Conservation (phyloP, 2,329 filamentous ascomycete species). For the Xylaria sp. region DNA sequence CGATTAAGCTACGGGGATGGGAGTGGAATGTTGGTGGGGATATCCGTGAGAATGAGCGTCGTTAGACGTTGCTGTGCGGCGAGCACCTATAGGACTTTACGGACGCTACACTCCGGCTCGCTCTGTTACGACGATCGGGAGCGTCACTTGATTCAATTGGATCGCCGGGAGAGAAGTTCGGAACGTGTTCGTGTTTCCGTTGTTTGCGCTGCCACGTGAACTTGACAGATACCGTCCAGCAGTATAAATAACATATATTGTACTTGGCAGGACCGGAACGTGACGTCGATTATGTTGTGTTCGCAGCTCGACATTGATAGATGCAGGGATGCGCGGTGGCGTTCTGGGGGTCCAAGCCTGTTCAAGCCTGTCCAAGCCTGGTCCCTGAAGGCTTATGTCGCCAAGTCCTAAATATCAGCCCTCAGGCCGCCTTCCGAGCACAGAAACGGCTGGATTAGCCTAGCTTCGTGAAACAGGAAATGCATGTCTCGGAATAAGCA, state of each 20-base stretch:
- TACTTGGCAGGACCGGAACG: background rate
- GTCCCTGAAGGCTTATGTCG: slow-evolving; percentile 5
- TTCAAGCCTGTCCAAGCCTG: background rate
- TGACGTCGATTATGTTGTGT: background rate
- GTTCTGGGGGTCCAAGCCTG: background rate
- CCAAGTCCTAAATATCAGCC: background rate
- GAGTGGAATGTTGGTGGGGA: slow-evolving; percentile 33
- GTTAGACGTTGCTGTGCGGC: slow-evolving; percentile 13
- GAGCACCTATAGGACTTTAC: slow-evolving; percentile 8
- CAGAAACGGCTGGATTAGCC: background rate
- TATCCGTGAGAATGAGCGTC: slow-evolving; percentile 27
- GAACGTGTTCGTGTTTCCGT: slow-evolving; percentile 7
- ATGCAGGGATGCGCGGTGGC: slow-evolving; percentile 17
- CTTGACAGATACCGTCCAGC: slow-evolving; percentile 26
- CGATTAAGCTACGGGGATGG: slow-evolving; percentile 6
- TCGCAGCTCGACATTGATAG: background rate
- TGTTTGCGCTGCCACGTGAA: slow-evolving; percentile 14
- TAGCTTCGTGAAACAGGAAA: slow-evolving; percentile 24
- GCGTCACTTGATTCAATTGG: slow-evolving; percentile 21
- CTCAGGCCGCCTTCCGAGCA: slow-evolving; percentile 5
- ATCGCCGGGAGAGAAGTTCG: slow-evolving; percentile 3
- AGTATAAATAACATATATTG: background rate
- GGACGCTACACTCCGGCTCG: slow-evolving; percentile 3
- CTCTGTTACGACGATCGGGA: slow-evolving; percentile 24
- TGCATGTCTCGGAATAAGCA: slow-evolving; percentile 34